Percentiles rank a stretch among this genome's conserved stretches.
These are phyloP conservation scores for Kregervanrija delftensis DNA, from an alignment of 805 yeast species.

Conservation along the genomic window DNA sequence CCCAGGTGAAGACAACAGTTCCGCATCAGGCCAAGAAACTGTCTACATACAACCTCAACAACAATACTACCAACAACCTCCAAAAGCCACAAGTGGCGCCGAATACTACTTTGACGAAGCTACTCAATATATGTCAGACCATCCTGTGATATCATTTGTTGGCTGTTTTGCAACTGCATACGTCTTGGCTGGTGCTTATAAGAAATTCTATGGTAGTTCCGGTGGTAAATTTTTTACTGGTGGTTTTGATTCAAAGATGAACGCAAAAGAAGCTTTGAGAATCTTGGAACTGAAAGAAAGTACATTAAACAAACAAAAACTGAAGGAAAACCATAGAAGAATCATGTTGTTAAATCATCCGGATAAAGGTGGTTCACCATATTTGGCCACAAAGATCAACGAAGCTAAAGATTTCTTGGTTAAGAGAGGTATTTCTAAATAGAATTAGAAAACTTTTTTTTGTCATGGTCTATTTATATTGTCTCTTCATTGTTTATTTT, in stretches of 20 bases:
- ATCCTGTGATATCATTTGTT: constrained; percentile 66
- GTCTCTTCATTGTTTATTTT: too few relatives aligned
- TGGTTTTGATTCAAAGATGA: constrained; percentile 89
- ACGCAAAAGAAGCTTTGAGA: constrained; percentile 79
- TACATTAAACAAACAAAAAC: constrained; percentile 51
- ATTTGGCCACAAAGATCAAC: constrained; percentile 82
- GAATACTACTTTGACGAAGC: constrained; percentile 64
- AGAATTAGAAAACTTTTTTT: background rate
- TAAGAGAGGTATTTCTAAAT: constrained; percentile 47
- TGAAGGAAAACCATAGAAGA: constrained; percentile 74
- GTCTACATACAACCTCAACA: constrained; percentile 18
- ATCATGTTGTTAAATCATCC: constrained; percentile 91
- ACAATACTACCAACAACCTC: constrained; percentile 18
- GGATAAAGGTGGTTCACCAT: constrained; percentile 90
- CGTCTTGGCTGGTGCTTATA: constrained; percentile 60
- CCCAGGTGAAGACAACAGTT: constrained; percentile 40
- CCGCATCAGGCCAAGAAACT: constrained; percentile 6
- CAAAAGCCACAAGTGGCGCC: constrained; percentile 28
- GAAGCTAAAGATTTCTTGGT: constrained; percentile 83
- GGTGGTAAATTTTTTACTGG: constrained; percentile 71
- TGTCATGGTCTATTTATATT: too few relatives aligned
- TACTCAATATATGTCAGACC: constrained; percentile 56
- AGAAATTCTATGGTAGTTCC: constrained; percentile 58
- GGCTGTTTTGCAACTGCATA: constrained; percentile 64
- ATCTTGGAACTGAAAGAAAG: constrained; percentile 71